phyloP scores from a whole-genome alignment of 495 filamentous ascomycete genomes.

The Penicillium riverlandense region DNA sequence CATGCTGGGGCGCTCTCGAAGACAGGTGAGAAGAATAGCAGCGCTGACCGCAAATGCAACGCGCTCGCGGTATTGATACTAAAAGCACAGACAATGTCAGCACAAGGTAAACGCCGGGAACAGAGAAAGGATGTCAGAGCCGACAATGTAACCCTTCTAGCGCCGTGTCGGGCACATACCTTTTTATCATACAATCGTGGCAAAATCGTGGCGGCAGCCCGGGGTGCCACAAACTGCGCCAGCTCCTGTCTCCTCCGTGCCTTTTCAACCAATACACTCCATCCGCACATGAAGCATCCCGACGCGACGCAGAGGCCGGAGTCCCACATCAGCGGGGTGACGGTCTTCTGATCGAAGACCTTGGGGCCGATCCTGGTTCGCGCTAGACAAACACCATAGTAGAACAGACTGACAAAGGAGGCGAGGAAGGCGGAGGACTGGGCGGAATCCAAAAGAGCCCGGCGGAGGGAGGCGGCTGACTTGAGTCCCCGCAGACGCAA shows the following conservation, averaged over 20 bases:
- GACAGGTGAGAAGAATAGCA: conserved; percentile 68
- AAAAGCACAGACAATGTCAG: conserved; percentile 20
- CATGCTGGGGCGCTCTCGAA: conserved; percentile 53
- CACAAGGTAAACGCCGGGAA: conserved; percentile 3
- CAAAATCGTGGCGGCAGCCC: conserved; percentile 69
- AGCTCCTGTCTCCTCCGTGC: conserved; percentile 65
- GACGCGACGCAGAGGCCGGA: conserved; percentile 65
- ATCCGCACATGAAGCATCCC: conserved; percentile 76
- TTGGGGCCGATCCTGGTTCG: conserved; percentile 73
- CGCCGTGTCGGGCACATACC: conserved; percentile 30
- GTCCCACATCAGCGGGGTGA: conserved; percentile 55
- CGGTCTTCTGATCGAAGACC: conserved; percentile 46
- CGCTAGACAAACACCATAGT: conserved; percentile 80
- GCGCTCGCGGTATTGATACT: conserved; percentile 72
- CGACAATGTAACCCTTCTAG: conserved; percentile 18
- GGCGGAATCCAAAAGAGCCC: conserved; percentile 52
- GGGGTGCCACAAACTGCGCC: conserved; percentile 77
- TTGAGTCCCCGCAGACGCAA: conserved; percentile 53
- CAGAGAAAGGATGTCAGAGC: conserved; percentile 1
- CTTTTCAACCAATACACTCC: conserved; percentile 75
- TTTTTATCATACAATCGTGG: conserved; percentile 65
- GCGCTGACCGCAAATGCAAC: conserved; percentile 65
- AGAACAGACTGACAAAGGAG: conserved; percentile 75
- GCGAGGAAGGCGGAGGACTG: conserved; percentile 80
- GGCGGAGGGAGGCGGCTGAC: conserved; percentile 22